phyloP scores from a whole-genome alignment of 768 basidiomycete genomes.

The Serendipita vermifera region DNA sequence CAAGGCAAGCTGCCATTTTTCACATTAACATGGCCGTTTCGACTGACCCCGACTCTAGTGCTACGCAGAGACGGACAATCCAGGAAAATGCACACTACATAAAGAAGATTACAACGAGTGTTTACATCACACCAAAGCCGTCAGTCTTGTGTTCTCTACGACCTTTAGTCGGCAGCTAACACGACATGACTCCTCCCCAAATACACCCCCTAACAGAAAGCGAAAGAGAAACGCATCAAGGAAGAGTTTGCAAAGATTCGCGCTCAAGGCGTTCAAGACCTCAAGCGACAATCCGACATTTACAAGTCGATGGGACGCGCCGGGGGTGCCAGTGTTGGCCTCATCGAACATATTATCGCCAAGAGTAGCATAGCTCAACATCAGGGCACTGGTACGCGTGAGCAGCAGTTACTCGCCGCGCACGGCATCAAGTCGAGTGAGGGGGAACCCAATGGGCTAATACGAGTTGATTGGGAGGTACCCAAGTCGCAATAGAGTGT shows the following conservation, averaged over 20 bases:
- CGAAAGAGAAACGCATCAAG: neutral
- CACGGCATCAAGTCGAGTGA: no score
- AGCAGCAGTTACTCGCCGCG: no score
- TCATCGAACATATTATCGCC: neutral
- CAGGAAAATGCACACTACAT: slow-evolving; percentile 53
- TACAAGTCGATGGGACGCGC: neutral
- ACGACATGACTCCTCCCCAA: neutral
- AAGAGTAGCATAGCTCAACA: no score
- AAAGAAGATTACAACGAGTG: slow-evolving; percentile 87
- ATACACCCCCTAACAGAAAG: neutral
- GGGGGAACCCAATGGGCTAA: no score
- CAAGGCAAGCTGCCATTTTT: slow-evolving; percentile 32
- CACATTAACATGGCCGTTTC: neutral
- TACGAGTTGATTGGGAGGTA: no score
- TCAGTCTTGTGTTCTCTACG: slow-evolving; percentile 26
- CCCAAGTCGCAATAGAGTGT: no score
- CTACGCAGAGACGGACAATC: slow-evolving; percentile 67
- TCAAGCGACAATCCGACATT: slow-evolving; percentile 1
- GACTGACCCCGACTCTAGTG: slow-evolving; percentile 37
- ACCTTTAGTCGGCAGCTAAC: neutral
- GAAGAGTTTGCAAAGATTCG: neutral
- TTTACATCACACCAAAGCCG: slow-evolving; percentile 80
- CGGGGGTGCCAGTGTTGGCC: neutral
- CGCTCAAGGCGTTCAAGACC: neutral
- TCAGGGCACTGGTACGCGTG: no score